Evolutionary conservation across 1,139 yeast genomes (phyloP), one percentile per base, ranked within the genome.

Genomic region (Candida albicans): DNA sequence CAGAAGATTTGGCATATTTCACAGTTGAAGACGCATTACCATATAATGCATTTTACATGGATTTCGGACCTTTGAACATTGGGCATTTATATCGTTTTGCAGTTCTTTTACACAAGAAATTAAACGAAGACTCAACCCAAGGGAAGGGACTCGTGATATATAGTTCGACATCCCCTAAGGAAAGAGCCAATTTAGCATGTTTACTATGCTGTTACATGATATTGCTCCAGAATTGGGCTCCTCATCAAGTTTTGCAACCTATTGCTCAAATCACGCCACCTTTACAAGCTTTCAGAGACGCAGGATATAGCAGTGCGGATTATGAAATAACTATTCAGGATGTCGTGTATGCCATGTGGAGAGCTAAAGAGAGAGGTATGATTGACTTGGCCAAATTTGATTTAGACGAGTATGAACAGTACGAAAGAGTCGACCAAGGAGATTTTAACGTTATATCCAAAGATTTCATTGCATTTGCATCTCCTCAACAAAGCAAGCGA

Each of bases 381-480:
- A 73, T 93, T 41, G 97, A 93, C 58, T 73, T 93, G 59, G 87
- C 95, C 44, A 73, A 79, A n/a, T 91, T 93, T 67, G 87, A 91
- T 61, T 73, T 93, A 50, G 98, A 93, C 61, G 96, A 89, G 57
- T 87, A 93, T 62, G 99, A 93, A 65, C 87, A 83, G 57, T 91
- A 88, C 59, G 99, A 93, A 64, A 73, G 96, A 49, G 99, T 93
- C 3, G 99, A 93, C 61, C 95, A 91, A 63, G 99, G 99, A 48
- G 99, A 93, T 65, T 88, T 93, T 60, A 93, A 93, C 62, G 86
- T 87, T 34, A 74, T 93, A 42, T 87, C 96, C 6, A 95, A 95
- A 49, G 96, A 93, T 62, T 93, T 93, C 58, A 85, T 93, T 54
- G 99, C 99, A 29, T 93, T 93, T 76, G 99, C 99, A 12, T 89